Evolutionary conservation across 2,329 filamentous ascomycete genomes (phyloP).

Genomic region (Colletotrichum siamense): DNA sequence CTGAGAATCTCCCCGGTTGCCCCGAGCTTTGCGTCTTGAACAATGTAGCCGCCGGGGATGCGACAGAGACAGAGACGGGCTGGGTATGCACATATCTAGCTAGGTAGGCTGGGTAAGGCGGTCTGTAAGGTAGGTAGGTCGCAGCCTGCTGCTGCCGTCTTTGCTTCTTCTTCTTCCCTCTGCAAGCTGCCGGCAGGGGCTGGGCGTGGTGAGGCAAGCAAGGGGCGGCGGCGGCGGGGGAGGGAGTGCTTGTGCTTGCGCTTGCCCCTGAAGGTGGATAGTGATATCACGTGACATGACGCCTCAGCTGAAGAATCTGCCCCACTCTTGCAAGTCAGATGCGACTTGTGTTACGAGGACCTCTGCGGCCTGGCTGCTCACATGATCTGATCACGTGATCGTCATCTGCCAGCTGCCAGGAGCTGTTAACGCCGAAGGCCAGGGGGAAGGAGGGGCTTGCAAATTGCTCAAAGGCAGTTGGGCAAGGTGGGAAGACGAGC

Average conservation of each 20-base stretch:
- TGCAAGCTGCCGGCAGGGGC: neutral
- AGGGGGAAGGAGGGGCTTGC: neutral
- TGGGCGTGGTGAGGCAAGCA: neutral
- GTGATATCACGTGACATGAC: neutral
- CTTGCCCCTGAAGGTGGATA: neutral
- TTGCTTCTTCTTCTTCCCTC: neutral
- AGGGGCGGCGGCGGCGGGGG: neutral
- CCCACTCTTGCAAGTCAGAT: neutral
- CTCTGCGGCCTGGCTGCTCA: neutral
- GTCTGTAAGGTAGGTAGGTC: neutral
- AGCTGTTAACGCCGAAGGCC: neutral
- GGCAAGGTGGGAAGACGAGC: neutral
- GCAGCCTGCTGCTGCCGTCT: neutral
- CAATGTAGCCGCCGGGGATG: neutral
- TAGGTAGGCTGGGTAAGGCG: neutral
- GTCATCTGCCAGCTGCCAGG: neutral
- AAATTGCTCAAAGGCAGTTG: conserved; percentile 4
- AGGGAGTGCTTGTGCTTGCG: no score
- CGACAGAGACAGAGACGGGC: neutral
- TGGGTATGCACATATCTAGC: neutral
- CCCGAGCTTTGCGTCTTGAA: neutral
- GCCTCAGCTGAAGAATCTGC: neutral
- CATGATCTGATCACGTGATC: neutral
- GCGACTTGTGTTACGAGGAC: neutral
- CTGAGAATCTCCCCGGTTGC: neutral